Percentiles rank a stretch among this genome's conserved stretches.
These are phyloP conservation scores for Rhizopus delemar DNA, from an alignment of 371 early-diverging fungal species.

Conservation along the genomic window DNA sequence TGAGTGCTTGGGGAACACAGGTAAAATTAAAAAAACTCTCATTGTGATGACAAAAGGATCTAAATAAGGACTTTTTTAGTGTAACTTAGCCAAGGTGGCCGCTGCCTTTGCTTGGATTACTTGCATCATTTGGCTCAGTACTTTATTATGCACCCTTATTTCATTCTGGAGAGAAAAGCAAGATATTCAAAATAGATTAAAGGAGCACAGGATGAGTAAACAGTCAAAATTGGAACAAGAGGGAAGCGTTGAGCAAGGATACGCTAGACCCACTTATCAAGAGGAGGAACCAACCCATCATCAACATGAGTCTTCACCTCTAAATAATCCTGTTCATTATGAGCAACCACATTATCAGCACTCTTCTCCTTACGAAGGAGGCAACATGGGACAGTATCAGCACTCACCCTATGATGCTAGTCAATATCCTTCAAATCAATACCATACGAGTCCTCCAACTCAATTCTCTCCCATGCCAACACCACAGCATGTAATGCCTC, in stretches of 20 bases:
- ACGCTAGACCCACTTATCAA: constrained; percentile 10
- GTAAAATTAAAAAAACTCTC: constrained; percentile 13
- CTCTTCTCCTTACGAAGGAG: background rate
- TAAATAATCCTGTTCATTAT: background rate
- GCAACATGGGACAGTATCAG: constrained; percentile 1
- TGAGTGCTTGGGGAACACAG: constrained; percentile 34
- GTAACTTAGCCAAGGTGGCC: constrained; percentile 41
- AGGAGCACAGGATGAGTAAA: constrained; percentile 42
- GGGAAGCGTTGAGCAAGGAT: background rate
- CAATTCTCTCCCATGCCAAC: constrained; percentile 31
- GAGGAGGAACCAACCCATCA: constrained; percentile 16
- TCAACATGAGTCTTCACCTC: constrained; percentile 14
- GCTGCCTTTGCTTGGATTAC: constrained; percentile 52
- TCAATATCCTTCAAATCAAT: constrained; percentile 5
- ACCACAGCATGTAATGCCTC: constrained; percentile 24
- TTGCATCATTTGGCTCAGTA: constrained; percentile 43
- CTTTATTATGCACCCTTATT: constrained; percentile 34
- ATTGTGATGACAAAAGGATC: background rate
- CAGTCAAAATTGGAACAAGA: constrained; percentile 29
- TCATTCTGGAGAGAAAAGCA: constrained; percentile 45
- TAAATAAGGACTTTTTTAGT: constrained; percentile 20
- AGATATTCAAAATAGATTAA: constrained; percentile 40
- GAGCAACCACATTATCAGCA: constrained; percentile 2
- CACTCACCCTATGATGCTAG: constrained; percentile 9
- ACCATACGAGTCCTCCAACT: constrained; percentile 14